Percentiles rank a stretch among this genome's conserved stretches.
Conservation (phyloP, 352 stramenopile genomes). For the Lagenidium sp. region DNA sequence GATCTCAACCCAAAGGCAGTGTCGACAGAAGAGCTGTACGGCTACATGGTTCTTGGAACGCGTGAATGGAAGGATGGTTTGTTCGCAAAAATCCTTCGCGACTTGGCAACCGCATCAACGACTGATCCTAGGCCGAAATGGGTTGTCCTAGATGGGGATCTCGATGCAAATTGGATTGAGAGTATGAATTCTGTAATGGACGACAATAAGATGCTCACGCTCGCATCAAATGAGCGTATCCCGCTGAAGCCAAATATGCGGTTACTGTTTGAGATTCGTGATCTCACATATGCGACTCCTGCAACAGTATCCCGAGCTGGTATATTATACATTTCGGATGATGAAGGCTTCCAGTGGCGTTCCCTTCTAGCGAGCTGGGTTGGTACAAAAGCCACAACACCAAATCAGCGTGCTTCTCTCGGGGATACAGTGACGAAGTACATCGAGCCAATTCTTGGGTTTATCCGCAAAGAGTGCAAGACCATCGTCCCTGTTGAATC, state of each 20-base stretch:
- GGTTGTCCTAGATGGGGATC: slow-evolving; percentile 92
- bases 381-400: slow-evolving; percentile 45
- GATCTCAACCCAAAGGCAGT: slow-evolving; percentile 95
- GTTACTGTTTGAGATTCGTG: slow-evolving; percentile 94
- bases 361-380: slow-evolving; percentile 92
- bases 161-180: slow-evolving; percentile 85
- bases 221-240: slow-evolving; percentile 94
- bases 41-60: slow-evolving; percentile 91
- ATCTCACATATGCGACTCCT: slow-evolving; percentile 92
- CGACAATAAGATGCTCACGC: slow-evolving; percentile 85
- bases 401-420: slow-evolving; percentile 39
- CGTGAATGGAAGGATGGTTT: slow-evolving; percentile 95
- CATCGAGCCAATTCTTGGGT: slow-evolving; percentile 76
- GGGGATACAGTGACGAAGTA: slow-evolving; percentile 82
- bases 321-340: slow-evolving; percentile 93
- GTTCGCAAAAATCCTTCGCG: slow-evolving; percentile 91
- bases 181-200: slow-evolving; percentile 90
- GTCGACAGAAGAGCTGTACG: slow-evolving; percentile 95
- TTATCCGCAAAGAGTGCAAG: slow-evolving; percentile 80
- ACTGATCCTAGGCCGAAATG: slow-evolving; percentile 85
- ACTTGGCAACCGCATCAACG: slow-evolving; percentile 59
- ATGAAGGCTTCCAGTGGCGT: slow-evolving; percentile 89
- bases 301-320: slow-evolving; percentile 92
- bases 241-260: slow-evolving; percentile 92
- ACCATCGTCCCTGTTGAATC: slow-evolving; percentile 88